A percentile compares a stretch with the other conserved stretches of the same genome.
Conservation (phyloP, 257 asterid species). For the Thymus quinquecostatus region DNA sequence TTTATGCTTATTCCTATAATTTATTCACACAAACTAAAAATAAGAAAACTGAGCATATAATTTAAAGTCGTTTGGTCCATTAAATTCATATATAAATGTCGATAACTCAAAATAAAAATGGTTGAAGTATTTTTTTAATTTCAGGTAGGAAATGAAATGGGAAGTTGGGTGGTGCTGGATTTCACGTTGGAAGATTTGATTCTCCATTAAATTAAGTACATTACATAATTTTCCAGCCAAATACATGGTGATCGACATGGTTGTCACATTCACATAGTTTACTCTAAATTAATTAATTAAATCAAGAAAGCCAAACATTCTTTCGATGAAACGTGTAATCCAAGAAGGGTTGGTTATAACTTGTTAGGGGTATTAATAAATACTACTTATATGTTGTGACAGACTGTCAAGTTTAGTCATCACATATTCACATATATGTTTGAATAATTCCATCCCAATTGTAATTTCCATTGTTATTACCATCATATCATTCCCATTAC, state of each 20-base stretch:
- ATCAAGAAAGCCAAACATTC: constrained; percentile 23
- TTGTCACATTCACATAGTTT: constrained; percentile 17
- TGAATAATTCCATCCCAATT: constrained; percentile 13
- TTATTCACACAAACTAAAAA: no score
- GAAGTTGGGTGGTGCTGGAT: constrained; percentile 14
- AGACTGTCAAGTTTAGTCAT: constrained; percentile 18
- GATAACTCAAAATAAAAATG: no score
- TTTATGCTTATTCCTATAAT: no score
- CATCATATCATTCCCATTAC: neutral
- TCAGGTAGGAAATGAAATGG: neutral
- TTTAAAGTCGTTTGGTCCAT: no score
- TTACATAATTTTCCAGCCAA: constrained; percentile 30
- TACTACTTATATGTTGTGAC: neutral
- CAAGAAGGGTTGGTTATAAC: constrained; percentile 7
- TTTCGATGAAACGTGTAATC: constrained; percentile 28
- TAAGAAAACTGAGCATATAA: no score
- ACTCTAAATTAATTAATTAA: neutral
- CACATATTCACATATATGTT: neutral
- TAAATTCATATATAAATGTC: no score
- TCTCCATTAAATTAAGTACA: constrained; percentile 3
- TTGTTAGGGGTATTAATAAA: no score
- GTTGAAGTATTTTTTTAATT: no score
- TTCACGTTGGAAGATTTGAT: constrained; percentile 40
- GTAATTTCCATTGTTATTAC: neutral
- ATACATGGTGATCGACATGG: constrained; percentile 19